A percentile compares a stretch with the other conserved stretches of the same genome.
Conservation (phyloP, 176 grass and related monocot species). For the Avena atlantica region DNA sequence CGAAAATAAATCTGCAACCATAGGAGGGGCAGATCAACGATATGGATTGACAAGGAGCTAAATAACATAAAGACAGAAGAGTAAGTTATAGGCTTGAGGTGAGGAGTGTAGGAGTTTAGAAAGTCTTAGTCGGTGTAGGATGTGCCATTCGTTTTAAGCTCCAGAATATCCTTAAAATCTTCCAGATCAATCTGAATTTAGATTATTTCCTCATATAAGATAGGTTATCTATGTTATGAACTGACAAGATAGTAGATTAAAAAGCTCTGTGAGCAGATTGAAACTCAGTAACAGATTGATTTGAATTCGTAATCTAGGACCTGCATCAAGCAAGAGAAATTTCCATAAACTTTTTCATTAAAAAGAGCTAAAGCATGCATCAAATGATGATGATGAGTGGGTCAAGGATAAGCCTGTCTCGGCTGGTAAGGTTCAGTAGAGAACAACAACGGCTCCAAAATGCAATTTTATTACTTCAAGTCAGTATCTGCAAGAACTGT, state of each 20-base stretch:
- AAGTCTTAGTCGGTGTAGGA: not conserved
- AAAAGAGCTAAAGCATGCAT: not conserved
- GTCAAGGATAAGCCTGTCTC: constrained; percentile 27
- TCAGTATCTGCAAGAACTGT: constrained; percentile 9
- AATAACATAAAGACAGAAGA: not conserved
- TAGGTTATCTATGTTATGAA: not conserved
- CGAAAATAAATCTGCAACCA: not conserved
- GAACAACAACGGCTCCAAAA: not conserved
- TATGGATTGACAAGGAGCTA: not conserved
- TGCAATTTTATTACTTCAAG: not conserved
- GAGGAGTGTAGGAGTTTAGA: not conserved
- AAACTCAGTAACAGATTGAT: not conserved
- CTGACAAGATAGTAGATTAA: not conserved
- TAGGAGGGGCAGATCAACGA: not conserved
- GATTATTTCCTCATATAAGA: not conserved
- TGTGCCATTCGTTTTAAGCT: not conserved
- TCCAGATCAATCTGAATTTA: not conserved
- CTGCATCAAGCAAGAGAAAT: not conserved
- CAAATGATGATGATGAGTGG: not conserved
- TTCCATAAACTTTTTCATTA: not conserved
- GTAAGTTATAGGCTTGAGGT: not conserved
- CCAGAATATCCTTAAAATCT: not conserved
- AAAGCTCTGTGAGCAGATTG: not conserved
- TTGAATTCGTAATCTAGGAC: not conserved
- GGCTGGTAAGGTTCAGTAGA: not conserved